A percentile compares a stretch with the other conserved stretches of the same genome.
phyloP scores from a whole-genome alignment of 2,329 filamentous ascomycete genomes.

The Pestalotiopsis sp. region DNA sequence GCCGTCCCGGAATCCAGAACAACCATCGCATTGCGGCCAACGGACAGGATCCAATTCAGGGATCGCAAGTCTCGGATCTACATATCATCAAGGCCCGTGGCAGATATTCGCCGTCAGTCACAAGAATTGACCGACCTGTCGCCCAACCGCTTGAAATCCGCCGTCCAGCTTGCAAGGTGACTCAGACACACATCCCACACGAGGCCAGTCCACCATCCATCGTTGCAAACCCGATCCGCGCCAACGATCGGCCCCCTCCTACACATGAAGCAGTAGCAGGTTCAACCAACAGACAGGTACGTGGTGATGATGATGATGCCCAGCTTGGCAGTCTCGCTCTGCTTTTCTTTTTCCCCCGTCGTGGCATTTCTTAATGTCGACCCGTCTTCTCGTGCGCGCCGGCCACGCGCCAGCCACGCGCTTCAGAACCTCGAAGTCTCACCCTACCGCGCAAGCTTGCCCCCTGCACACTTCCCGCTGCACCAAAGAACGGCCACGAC shows the following conservation, averaged over 20 bases:
- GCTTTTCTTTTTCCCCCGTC: neutral
- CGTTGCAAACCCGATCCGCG: neutral
- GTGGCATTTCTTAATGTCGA: neutral
- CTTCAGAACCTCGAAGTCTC: conserved; percentile 5
- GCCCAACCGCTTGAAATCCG: neutral
- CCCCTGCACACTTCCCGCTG: conserved; percentile 3
- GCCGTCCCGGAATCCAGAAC: neutral
- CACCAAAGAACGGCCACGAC: neutral
- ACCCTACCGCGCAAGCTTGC: neutral
- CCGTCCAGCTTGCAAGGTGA: neutral
- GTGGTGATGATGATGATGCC: neutral
- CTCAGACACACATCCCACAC: neutral
- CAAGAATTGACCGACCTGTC: neutral
- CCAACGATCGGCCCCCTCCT: neutral
- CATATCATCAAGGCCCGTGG: neutral
- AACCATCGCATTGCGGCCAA: neutral
- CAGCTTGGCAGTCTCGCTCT: neutral
- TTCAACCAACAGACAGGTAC: neutral
- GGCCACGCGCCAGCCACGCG: conserved; percentile 13
- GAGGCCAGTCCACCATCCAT: neutral
- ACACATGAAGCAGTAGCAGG: neutral
- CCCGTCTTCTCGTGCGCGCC: neutral
- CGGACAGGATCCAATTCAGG: neutral
- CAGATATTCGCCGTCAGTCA: neutral
- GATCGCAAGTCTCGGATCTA: neutral